Percentiles rank a stretch among this genome's conserved stretches.
Conservation (phyloP, 2,329 filamentous ascomycete species). For the Aspergillus pseudoviridinutans region DNA sequence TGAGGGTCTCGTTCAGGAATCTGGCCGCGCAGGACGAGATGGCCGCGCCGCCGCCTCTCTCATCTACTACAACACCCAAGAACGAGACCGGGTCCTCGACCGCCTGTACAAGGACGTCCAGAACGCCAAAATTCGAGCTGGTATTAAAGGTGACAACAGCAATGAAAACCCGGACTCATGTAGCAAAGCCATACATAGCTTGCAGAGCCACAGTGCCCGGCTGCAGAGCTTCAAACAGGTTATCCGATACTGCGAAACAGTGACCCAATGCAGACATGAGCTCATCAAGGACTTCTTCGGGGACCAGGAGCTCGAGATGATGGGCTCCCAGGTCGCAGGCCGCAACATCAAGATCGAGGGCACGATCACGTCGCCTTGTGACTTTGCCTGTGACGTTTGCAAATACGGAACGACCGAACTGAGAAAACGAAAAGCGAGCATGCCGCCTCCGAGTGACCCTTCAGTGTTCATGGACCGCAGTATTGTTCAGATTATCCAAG, state of each 20-base stretch:
- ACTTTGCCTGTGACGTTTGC: conserved; percentile 75
- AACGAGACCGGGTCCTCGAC: conserved; percentile 67
- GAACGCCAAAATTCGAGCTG: conserved; percentile 30
- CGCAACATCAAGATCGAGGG: conserved; percentile 1
- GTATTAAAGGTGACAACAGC: conserved; percentile 39
- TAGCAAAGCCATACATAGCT: conserved; percentile 33
- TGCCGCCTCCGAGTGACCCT: conserved; percentile 18
- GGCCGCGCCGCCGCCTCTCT: conserved; percentile 84
- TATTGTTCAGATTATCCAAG: conserved; percentile 11
- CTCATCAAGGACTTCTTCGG: conserved; percentile 75
- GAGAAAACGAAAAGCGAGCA: conserved; percentile 50
- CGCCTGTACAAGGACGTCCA: conserved; percentile 47
- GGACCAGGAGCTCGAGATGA: conserved; percentile 46
- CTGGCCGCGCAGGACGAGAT: conserved; percentile 83
- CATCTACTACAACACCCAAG: conserved; percentile 85
- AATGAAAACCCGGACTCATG: not conserved
- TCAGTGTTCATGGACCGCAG: conserved; percentile 10
- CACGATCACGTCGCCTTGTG: conserved; percentile 50
- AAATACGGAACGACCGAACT: conserved; percentile 60
- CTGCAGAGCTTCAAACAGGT: conserved; percentile 64
- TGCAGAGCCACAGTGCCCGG: conserved; percentile 42
- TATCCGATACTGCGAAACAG: conserved; percentile 77
- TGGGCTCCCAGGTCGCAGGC: conserved; percentile 23
- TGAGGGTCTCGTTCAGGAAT: conserved; percentile 95
- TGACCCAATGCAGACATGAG: conserved; percentile 67